Evolutionary conservation across 2,329 filamentous ascomycete genomes (phyloP), one percentile per base, ranked within the genome.

Genomic region (Colletotrichum musae): DNA sequence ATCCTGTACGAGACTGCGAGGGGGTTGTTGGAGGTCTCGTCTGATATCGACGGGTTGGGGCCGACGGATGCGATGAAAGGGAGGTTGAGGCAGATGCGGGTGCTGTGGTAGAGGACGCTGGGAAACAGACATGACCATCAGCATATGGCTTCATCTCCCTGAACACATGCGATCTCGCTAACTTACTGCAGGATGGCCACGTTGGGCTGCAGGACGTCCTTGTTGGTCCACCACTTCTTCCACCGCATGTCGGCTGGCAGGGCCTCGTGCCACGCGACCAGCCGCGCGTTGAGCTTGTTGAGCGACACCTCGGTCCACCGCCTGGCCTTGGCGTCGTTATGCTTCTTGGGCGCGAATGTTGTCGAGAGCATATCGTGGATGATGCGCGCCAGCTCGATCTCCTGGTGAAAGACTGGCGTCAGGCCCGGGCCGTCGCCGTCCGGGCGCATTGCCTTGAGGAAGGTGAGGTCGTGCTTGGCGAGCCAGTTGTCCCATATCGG

Each of bases 351-450:
- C 2, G 58, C 58, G 3, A 67, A 67, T 2, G 64, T 67, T 2
- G 60, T 47, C 6, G 64, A 67, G 0, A 75, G 64, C 72, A 74
- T 74, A 4, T 70, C 70, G 39, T 75, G 72, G 4, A 74, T 70
- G 2, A 74, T 67, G 24, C 72, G 60, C 3, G 70, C 64, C 5
- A 75, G 36, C n/a, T 73, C 71, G 16, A 73, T 72, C 24, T 74
- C 70, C 43, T 75, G 71, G 4, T 73, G 69, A 52, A 74, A 70
- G 41, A 73, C 57, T 3, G 6, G 57, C 57, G n/a, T 71, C 53
- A 56, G 72, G 5, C 56, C 67, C 3, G 63, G 72, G 13, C 74
- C 75, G 2, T 71, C 73, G 2, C 74, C 75, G 2, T 71, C 73
- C 2, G 75, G 68, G 1, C 70, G 59, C 71, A 72, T 71, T 3